Conservation (phyloP, 1,284 basidiomycete genomes). For the Naganishia albida region DNA sequence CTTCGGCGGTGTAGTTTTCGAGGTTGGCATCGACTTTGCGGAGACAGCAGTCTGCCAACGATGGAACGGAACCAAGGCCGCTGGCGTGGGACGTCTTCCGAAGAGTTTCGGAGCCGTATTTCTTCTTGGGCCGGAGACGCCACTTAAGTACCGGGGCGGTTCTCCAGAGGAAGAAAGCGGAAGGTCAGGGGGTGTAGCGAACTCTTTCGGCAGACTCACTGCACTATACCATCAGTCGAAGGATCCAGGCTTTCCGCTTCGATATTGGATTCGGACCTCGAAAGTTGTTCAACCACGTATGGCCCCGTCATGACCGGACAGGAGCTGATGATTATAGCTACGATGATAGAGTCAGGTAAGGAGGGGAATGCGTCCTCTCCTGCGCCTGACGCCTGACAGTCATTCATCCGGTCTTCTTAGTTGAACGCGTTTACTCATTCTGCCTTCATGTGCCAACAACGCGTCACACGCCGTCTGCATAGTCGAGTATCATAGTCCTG, state of each 20-base stretch:
- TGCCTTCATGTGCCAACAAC: slow-evolving; percentile 7
- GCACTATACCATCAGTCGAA: neutral
- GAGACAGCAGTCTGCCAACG: slow-evolving; percentile 26
- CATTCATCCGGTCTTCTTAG: too few relatives aligned
- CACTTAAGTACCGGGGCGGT: slow-evolving; percentile 21
- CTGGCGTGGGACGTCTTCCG: neutral
- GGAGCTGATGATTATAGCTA: too few relatives aligned
- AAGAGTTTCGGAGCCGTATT: neutral
- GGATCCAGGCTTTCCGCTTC: slow-evolving; percentile 19
- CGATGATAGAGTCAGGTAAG: too few relatives aligned
- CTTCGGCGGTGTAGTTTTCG: slow-evolving; percentile 11
- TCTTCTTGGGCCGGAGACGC: slow-evolving; percentile 13
- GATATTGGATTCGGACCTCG: neutral
- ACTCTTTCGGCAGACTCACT: neutral
- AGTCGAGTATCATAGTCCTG: neutral
- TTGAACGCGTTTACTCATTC: neutral
- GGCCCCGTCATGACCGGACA: neutral
- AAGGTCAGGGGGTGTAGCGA: neutral
- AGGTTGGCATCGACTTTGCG: slow-evolving; percentile 21
- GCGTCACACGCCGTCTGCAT: neutral
- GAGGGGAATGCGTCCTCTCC: neutral
- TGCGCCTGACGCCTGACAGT: too few relatives aligned
- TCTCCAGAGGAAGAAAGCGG: neutral
- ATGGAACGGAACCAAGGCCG: slow-evolving; percentile 3
- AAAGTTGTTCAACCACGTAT: neutral